These are phyloP conservation scores for Verruconis gallopava DNA, from an alignment of 2,329 filamentous ascomycete species.

Conservation along the genomic window DNA sequence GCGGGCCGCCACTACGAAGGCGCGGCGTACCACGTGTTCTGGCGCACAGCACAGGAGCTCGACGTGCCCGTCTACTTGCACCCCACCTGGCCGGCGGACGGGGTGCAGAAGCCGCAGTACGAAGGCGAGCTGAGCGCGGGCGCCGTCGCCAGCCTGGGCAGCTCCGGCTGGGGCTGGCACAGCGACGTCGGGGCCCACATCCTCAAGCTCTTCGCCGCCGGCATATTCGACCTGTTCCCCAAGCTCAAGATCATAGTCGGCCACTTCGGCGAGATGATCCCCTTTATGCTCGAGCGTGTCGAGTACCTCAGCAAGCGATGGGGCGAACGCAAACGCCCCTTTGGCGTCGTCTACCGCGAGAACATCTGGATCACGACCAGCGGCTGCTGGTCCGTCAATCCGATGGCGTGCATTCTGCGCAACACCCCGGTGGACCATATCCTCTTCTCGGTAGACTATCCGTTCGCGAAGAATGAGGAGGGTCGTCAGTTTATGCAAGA, in stretches of 20 bases:
- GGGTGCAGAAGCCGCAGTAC: conserved; percentile 19
- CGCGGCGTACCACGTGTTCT: conserved; percentile 31
- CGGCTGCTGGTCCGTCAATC: conserved; percentile 38
- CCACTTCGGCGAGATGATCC: conserved; percentile 41
- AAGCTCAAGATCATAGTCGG: conserved; percentile 42
- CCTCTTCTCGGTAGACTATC: conserved; percentile 46
- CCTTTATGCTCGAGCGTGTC: conserved; percentile 41
- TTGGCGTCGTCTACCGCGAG: conserved; percentile 39
- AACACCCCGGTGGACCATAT: conserved; percentile 38
- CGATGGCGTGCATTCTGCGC: conserved; percentile 31
- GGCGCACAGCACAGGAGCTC: conserved; percentile 25
- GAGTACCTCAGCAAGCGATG: conserved; percentile 16
- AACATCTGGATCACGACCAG: conserved; percentile 48
- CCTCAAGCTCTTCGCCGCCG: conserved; percentile 37
- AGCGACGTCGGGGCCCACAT: conserved; percentile 36
- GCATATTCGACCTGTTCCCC: conserved; percentile 43
- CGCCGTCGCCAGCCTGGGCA: conserved; percentile 23
- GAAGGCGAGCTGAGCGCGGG: conserved; percentile 24
- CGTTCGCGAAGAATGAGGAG: conserved; percentile 37
- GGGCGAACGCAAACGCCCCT: conserved; percentile 19
- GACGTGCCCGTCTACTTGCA: conserved; percentile 34
- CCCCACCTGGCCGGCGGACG: conserved; percentile 24
- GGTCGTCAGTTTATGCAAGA: conserved; percentile 37
- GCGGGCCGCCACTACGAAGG: conserved; percentile 32
- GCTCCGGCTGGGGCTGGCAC: conserved; percentile 39